Conservation (phyloP, 2,329 filamentous ascomycete genomes). For the Pezicula rhizophila region DNA sequence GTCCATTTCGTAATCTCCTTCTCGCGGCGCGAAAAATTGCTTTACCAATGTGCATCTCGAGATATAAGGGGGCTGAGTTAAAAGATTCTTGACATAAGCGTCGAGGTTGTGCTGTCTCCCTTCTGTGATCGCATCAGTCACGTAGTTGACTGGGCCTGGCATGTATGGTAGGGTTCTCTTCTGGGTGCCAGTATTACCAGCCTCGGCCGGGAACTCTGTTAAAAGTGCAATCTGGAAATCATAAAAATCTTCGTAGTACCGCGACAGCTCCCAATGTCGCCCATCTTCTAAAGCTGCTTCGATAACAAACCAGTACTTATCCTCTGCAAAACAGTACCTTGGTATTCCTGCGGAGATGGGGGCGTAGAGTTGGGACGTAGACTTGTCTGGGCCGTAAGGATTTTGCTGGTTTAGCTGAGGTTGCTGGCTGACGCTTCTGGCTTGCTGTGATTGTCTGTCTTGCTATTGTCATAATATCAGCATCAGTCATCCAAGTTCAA, state of each 20-base stretch:
- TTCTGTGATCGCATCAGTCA: slow-evolving; percentile 96
- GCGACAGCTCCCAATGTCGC: slow-evolving; percentile 83
- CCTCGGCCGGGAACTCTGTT: slow-evolving; percentile 86
- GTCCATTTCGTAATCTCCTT: slow-evolving; percentile 91
- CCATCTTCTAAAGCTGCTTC: slow-evolving; percentile 88
- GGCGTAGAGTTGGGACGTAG: slow-evolving; percentile 56
- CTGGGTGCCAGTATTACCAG: slow-evolving; percentile 75
- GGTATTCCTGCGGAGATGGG: slow-evolving; percentile 82
- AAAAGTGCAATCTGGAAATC: slow-evolving; percentile 96
- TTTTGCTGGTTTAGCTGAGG: slow-evolving; percentile 20
- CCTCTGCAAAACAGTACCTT: slow-evolving; percentile 89
- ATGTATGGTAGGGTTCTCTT: slow-evolving; percentile 89
- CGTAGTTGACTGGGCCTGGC: slow-evolving; percentile 95
- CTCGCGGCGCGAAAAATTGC: slow-evolving; percentile 82
- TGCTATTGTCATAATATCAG: slow-evolving; percentile 14
- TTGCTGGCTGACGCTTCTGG: slow-evolving; percentile 3
- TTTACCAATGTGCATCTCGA: slow-evolving; percentile 77
- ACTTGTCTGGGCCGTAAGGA: slow-evolving; percentile 34
- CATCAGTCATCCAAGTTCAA: background rate
- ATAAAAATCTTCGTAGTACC: slow-evolving; percentile 98
- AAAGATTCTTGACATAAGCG: slow-evolving; percentile 88
- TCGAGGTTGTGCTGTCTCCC: slow-evolving; percentile 88
- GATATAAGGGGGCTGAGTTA: slow-evolving; percentile 79
- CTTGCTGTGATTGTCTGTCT: slow-evolving; percentile 18
- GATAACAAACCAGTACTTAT: slow-evolving; percentile 98